These are phyloP conservation scores for Plasmodium falciparum DNA, from an alignment of 169 alveolate species.

Conservation along the genomic window DNA sequence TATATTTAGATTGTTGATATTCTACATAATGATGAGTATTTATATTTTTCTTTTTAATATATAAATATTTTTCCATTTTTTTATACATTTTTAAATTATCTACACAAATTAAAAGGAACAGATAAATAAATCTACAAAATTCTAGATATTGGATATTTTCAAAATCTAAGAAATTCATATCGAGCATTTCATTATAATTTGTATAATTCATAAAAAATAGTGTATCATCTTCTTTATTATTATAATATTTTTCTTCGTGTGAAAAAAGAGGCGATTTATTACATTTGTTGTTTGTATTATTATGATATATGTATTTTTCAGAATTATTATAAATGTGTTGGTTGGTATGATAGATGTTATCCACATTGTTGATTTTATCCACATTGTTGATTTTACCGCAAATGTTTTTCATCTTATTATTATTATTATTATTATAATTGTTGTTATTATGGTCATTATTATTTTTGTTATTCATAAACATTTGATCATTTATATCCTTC, in stretches of 20 bases:
- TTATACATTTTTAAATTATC: constrained; percentile 32
- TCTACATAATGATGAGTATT: not conserved
- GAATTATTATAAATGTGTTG: too few species aligned
- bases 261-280: not conserved
- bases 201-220: not conserved
- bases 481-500: not conserved
- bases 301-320: not conserved
- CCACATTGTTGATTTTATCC: not conserved
- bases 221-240: not conserved
- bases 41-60: constrained; percentile 24
- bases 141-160: constrained; percentile 47
- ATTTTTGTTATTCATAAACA: not conserved
- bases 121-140: constrained; percentile 50
- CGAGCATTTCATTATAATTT: constrained; percentile 23
- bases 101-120: constrained; percentile 61
- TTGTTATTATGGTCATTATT: not conserved
- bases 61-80: constrained; percentile 64
- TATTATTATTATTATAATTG: not conserved
- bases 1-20: constrained; percentile 35
- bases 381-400: not conserved
- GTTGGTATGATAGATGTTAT: too few species aligned
- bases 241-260: not conserved
- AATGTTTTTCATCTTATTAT: not conserved
- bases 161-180: constrained; percentile 22
- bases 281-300: not conserved